Evolutionary conservation across 2,329 filamentous ascomycete species (phyloP), one percentile per base, ranked within the genome.

Genomic region (Stagonosporopsis chrysanthemi): DNA sequence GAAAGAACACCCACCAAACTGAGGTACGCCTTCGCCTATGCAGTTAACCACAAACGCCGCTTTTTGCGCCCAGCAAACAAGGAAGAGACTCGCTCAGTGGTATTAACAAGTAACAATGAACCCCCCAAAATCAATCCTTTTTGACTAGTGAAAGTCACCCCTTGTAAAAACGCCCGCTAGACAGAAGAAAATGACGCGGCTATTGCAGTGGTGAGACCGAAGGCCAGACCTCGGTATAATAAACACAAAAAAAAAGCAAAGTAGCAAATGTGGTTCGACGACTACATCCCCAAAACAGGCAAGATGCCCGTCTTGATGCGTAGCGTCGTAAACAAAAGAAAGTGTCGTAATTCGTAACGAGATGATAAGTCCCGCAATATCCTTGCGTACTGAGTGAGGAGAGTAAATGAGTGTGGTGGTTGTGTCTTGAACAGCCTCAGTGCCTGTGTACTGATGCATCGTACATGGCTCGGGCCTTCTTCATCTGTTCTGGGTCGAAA

Each of bases 401-500:
- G 15, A 17, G 28, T 12, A 22, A 1, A 24, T 23, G 28, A 24
- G 2, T 14, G 17, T 23, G n/a, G 41, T 38, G 9, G 23, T 17
- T 12, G 28, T 17, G 17, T 38, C 24, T 8, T 11, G 15, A 23
- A 17, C 12, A 29, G 52, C 42, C 54, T 62, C 58, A 43, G 44
- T 61, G 42, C 46, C 55, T 64, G 44, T 56, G 63, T 23, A 64
- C 61, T 3, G 67, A 66, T 28, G 71, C 63, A 42, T 77, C 73
- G 67, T 77, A 77, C 52, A 72, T 56, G 54, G 65, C 59, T 19
- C 74, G 73, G 17, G 72, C 69, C 46, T 70, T 73, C 57, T 68
- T 74, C 75, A 77, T 77, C 60, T 74, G 66, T 43, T 74, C 68
- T 2, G 69, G 60, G 54, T 76, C 66, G 58, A 75, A 77, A 11